Evolutionary conservation across 1,284 basidiomycete genomes (phyloP).

Genomic region (Trichosporon sp.): DNA sequence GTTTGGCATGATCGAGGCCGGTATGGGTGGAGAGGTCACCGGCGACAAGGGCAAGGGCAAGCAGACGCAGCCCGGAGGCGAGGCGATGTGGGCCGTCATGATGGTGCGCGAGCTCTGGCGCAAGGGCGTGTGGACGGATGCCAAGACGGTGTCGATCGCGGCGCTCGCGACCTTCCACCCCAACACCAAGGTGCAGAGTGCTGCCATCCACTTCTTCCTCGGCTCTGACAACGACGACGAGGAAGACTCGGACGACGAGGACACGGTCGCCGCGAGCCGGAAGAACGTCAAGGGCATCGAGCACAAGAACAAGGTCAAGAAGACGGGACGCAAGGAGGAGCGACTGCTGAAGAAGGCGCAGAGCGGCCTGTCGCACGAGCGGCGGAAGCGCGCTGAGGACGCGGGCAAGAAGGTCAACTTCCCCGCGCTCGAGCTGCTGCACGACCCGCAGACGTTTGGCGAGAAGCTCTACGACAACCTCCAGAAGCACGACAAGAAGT

Average conservation of each 20-base stretch:
- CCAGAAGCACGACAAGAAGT: constrained; percentile 84
- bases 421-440: constrained; percentile 86
- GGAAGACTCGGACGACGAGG: constrained; percentile 73
- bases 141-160: constrained; percentile 91
- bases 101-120: constrained; percentile 93
- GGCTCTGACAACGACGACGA: constrained; percentile 72
- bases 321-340: constrained; percentile 80
- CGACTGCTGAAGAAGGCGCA: constrained; percentile 61
- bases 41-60: constrained; percentile 70
- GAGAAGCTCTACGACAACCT: constrained; percentile 92
- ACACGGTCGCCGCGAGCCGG: constrained; percentile 59
- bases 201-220: constrained; percentile 96
- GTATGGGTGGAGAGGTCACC: constrained; percentile 75
- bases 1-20: constrained; percentile 92
- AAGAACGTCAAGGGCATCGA: constrained; percentile 72
- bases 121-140: constrained; percentile 91
- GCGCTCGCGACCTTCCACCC: constrained; percentile 93
- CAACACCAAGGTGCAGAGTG: constrained; percentile 89
- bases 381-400: constrained; percentile 65
- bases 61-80: constrained; percentile 65
- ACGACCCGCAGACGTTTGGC: constrained; percentile 94
- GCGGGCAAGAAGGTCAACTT: constrained; percentile 69
- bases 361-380: constrained; percentile 69
- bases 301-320: constrained; percentile 83
- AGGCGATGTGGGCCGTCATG: constrained; percentile 97